Conservation (phyloP, 345 rosid genomes). For the Eucalyptus marginata region DNA sequence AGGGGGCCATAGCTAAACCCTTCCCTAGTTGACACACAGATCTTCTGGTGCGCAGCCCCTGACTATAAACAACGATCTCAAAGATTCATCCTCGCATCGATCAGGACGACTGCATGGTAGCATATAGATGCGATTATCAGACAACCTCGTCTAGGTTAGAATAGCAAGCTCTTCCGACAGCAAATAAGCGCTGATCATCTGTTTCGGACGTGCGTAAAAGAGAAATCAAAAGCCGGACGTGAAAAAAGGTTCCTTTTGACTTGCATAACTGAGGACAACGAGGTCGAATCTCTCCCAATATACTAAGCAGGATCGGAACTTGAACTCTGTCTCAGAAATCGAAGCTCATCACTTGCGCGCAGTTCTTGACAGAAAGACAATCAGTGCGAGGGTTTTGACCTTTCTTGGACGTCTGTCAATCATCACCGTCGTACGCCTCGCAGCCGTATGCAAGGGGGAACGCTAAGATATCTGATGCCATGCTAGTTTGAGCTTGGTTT, state of each 20-base stretch:
- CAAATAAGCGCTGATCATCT: not conserved
- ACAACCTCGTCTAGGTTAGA: not conserved
- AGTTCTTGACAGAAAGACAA: not conserved
- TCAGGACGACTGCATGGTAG: not conserved
- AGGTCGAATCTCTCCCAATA: not conserved
- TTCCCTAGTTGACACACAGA: not conserved
- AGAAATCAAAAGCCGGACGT: not conserved
- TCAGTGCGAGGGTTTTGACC: not conserved
- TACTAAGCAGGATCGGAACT: not conserved
- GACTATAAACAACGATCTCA: not conserved
- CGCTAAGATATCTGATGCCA: not conserved
- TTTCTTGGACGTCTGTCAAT: not conserved
- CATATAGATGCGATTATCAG: not conserved
- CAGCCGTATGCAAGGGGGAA: not conserved
- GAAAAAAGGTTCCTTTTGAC: not conserved
- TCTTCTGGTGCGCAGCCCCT: not conserved
- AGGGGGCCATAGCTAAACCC: not conserved
- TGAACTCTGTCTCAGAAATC: not conserved
- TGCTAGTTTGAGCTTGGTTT: not conserved
- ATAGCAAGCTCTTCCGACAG: not conserved
- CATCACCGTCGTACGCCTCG: not conserved
- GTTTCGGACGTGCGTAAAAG: not conserved
- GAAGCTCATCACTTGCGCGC: not conserved
- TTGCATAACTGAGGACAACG: not conserved
- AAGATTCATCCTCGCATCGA: not conserved